Evolutionary conservation across 2,329 filamentous ascomycete species (phyloP).

Genomic region (Thielaviopsis ethacetica): DNA sequence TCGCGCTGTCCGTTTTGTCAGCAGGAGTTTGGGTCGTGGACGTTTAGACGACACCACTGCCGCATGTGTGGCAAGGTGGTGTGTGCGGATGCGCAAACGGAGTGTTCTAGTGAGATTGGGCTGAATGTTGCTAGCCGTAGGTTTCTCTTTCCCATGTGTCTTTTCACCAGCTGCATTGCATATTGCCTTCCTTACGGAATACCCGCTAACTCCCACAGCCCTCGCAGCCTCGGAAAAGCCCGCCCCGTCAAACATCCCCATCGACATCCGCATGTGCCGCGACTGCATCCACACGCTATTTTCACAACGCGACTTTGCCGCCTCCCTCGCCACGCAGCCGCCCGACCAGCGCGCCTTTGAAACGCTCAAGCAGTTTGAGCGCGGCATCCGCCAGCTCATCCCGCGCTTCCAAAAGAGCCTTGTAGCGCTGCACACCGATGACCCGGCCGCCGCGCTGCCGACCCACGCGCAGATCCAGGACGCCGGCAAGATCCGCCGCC

Average conservation of each 20-base stretch:
- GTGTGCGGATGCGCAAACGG: slow-evolving; percentile 72
- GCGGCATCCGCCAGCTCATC: slow-evolving; percentile 65
- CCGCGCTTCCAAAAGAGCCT: slow-evolving; percentile 73
- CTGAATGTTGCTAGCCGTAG: slow-evolving; percentile 51
- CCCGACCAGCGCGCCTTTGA: slow-evolving; percentile 67
- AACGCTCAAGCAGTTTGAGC: slow-evolving; percentile 73
- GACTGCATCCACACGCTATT: slow-evolving; percentile 57
- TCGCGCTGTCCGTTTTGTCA: slow-evolving; percentile 81
- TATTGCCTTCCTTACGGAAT: background rate
- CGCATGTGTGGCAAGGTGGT: slow-evolving; percentile 85
- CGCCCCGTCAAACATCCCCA: slow-evolving; percentile 34
- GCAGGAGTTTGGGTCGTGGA: slow-evolving; percentile 87
- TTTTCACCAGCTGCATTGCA: too few relatives aligned
- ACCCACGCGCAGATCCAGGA: slow-evolving; percentile 59
- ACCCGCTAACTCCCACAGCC: slow-evolving; percentile 12
- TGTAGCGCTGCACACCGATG: slow-evolving; percentile 33
- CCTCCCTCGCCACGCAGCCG: slow-evolving; percentile 50
- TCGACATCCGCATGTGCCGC: slow-evolving; percentile 84
- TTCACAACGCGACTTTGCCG: slow-evolving; percentile 58
- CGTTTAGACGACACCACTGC: slow-evolving; percentile 87
- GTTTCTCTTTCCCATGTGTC: slow-evolving; percentile 9
- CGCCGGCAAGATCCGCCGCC: slow-evolving; percentile 75
- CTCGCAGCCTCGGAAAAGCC: slow-evolving; percentile 27
- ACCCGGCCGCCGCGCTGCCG: slow-evolving; percentile 14
- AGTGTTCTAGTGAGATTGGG: slow-evolving; percentile 70